Percentiles rank a stretch among this genome's conserved stretches.
Evolutionary conservation across 192 early-diverging fungal species (phyloP).

Genomic region (Gaertneriomyces sp.): DNA sequence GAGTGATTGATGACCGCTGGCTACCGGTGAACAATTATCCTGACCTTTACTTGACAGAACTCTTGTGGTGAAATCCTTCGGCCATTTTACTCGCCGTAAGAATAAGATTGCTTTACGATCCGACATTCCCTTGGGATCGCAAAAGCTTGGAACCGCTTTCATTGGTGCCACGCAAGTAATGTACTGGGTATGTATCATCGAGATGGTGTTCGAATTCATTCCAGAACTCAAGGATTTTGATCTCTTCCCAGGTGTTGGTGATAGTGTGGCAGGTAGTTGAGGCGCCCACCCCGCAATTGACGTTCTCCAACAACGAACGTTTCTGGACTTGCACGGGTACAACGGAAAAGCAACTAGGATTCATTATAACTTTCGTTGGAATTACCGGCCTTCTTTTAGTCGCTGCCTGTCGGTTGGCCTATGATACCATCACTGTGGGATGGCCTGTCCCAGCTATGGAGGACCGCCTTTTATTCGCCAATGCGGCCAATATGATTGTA

Average conservation of each 20-base stretch:
- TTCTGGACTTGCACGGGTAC: conserved; percentile 20
- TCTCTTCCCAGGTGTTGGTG: background rate
- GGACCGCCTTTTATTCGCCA: conserved; percentile 14
- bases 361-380: conserved; percentile 5
- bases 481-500: conserved; percentile 12
- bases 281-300: conserved; percentile 15
- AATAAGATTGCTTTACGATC: conserved; percentile 10
- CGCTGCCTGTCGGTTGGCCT: conserved; percentile 2
- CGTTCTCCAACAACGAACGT: background rate
- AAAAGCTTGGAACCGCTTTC: background rate
- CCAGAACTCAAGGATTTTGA: background rate
- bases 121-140: background rate
- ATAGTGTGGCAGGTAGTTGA: conserved; percentile 4
- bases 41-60: too few species aligned
- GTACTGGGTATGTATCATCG: background rate
- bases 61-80: too few species aligned
- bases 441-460: conserved; percentile 20
- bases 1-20: too few species aligned
- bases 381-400: conserved; percentile 6
- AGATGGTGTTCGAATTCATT: background rate
- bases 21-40: too few species aligned
- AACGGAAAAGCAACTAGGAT: background rate
- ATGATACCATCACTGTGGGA: conserved; percentile 12
- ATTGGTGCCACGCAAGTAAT: background rate
- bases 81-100: conserved; percentile 7